Conservation (phyloP, 1,139 yeast species). For the Wickerhamiella infanticola region DNA sequence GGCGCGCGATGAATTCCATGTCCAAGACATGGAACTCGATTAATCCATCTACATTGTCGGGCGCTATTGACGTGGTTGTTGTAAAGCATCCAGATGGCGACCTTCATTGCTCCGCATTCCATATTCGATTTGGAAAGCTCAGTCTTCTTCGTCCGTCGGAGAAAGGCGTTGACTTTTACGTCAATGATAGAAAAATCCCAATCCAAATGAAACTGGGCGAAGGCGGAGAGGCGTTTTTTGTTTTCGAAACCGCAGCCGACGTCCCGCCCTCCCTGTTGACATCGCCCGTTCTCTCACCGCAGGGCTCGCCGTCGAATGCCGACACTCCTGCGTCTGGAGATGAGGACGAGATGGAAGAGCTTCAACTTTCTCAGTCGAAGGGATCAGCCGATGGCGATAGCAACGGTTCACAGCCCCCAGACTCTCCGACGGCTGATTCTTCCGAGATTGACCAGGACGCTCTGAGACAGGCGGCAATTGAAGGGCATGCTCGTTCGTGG, state of each 20-base stretch:
- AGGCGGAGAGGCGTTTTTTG: constrained; percentile 96
- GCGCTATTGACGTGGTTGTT: constrained; percentile 94
- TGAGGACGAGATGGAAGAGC: constrained; percentile 42
- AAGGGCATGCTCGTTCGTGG: background rate
- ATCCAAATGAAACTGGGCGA: constrained; percentile 94
- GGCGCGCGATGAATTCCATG: constrained; percentile 85
- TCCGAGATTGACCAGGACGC: background rate
- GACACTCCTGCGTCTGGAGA: constrained; percentile 9
- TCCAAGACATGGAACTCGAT: constrained; percentile 95
- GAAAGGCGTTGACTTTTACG: constrained; percentile 77
- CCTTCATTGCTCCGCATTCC: constrained; percentile 89
- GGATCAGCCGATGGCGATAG: background rate
- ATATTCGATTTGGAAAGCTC: constrained; percentile 87
- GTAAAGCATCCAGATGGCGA: constrained; percentile 63
- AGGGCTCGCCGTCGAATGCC: constrained; percentile 16
- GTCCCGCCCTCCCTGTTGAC: constrained; percentile 72
- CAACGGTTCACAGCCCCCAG: background rate
- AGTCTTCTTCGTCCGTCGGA: constrained; percentile 90
- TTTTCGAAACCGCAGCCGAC: constrained; percentile 64
- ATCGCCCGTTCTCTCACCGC: constrained; percentile 82
- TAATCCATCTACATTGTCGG: constrained; percentile 90
- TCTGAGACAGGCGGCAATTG: background rate
- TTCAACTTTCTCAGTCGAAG: constrained; percentile 24
- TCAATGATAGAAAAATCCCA: constrained; percentile 67
- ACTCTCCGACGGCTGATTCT: background rate